Evolutionary conservation across 345 rosid species (phyloP), one percentile per base, ranked within the genome.

Genomic region (Turnera subulata): DNA sequence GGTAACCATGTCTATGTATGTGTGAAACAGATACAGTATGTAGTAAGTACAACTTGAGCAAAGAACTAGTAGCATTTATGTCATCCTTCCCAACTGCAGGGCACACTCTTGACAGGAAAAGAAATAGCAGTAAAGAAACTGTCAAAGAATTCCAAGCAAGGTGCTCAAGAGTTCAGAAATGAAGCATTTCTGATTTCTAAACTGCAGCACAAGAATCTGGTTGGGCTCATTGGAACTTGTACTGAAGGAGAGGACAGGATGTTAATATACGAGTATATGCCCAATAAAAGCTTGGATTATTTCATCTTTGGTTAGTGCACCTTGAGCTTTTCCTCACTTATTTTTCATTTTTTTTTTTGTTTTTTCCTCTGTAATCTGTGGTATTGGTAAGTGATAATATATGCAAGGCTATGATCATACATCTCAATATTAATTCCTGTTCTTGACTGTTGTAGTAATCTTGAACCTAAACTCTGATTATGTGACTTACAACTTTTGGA

Each of bases 171-270:
- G 61, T 71, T 80, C 59, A 73, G 44, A 63, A 76, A 65, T 35
- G 79, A 76, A 65, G 75, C 65, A 2, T 37, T 29, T 10, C 22
- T 71, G 32, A 70, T 76, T 39, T 74, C 76, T 11, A 71, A 69
- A 47, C 78, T 79, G 56, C 81, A 79, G 44, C 81, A 76, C 67
- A 58, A 73, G 19, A 75, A 79, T 56, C 78, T 79, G 18, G 74
- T 73, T 1, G 67, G 53, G 50, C 76, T 79, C n/a, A 48, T 76
- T 0, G 83, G 80, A 6, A 46, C 64, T 42, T 74, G 79, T 67
- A 52, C 59, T 19, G 53, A 65, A 38, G 62, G 65, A 50, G 72
- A 70, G 10, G 82, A 78, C 46, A 60, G 62, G 48, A 67, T 67
- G 39, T 42, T 73, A 40, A 64, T 70, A 37, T 73, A 77, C 19